Percentiles rank a stretch among this genome's conserved stretches.
Conservation (phyloP, 2,329 filamentous ascomycete species). For the Xylaria sp. region DNA sequence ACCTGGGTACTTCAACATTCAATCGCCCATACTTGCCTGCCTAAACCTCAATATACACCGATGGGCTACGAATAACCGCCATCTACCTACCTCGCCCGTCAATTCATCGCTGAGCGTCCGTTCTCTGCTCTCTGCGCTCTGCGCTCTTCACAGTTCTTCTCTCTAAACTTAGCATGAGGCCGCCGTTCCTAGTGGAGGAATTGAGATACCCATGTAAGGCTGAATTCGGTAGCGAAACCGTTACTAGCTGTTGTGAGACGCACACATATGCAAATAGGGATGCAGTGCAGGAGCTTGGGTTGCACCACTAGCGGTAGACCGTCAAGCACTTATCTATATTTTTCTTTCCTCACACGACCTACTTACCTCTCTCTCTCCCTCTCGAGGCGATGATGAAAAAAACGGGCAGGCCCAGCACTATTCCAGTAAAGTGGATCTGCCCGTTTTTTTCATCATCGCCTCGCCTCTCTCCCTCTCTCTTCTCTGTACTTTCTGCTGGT, state of each 20-base stretch:
- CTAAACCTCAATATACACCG: background rate
- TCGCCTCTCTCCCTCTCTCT: background rate
- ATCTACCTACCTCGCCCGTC: background rate
- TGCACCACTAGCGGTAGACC: slow-evolving; percentile 26
- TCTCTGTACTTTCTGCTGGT: background rate
- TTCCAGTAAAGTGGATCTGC: no score
- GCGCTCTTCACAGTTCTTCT: background rate
- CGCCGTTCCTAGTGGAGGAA: background rate
- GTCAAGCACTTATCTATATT: slow-evolving; percentile 28
- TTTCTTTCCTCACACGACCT: background rate
- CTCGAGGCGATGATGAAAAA: no score
- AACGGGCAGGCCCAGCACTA: no score
- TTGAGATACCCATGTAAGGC: slow-evolving; percentile 13
- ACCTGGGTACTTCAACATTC: background rate
- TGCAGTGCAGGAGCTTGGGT: slow-evolving; percentile 31
- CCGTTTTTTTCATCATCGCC: no score
- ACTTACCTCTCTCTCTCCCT: background rate
- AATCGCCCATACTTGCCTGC: slow-evolving; percentile 1
- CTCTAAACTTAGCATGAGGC: slow-evolving; percentile 18
- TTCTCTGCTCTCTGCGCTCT: background rate
- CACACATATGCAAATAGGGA: slow-evolving; percentile 19
- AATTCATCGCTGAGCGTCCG: background rate
- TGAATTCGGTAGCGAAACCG: slow-evolving; percentile 20
- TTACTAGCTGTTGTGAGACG: slow-evolving; percentile 25
- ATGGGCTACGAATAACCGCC: background rate